Evolutionary conservation across 2,329 filamentous ascomycete species (phyloP).

Genomic region (Trichoderma sp.): DNA sequence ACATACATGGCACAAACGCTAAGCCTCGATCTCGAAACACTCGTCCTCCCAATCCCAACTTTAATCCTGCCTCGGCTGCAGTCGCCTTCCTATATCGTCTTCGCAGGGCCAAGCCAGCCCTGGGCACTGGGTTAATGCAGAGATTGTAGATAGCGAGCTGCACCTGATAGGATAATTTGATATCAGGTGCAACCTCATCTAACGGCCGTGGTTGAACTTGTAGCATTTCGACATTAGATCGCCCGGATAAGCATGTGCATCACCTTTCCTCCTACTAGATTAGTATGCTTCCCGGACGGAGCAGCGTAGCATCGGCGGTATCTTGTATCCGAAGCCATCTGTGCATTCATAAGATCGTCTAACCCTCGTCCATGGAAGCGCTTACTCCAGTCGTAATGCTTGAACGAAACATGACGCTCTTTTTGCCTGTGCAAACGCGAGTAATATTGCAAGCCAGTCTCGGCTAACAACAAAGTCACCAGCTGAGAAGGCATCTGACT

Average conservation of each 20-base stretch:
- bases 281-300: not conserved
- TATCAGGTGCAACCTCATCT: not conserved
- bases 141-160: not conserved
- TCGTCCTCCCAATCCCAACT: not conserved
- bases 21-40: constrained; percentile 3
- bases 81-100: constrained; percentile 10
- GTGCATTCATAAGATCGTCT: constrained; percentile 15
- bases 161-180: not conserved
- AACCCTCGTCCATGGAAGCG: constrained; percentile 7
- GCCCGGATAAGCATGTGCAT: not conserved
- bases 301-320: not conserved
- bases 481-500: not conserved
- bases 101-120: not conserved
- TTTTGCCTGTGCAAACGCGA: not conserved
- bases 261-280: not conserved
- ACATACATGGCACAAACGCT: constrained; percentile 4
- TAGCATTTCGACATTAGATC: not conserved
- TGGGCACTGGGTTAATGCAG: not conserved
- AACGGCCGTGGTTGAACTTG: not conserved
- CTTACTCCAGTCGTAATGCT: not conserved
- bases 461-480: not conserved
- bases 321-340: not conserved
- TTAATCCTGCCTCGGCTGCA: not conserved
- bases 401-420: not conserved
- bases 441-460: not conserved